phyloP scores from a whole-genome alignment of 1,284 basidiomycete genomes.

The Phenoliferia sp. region DNA sequence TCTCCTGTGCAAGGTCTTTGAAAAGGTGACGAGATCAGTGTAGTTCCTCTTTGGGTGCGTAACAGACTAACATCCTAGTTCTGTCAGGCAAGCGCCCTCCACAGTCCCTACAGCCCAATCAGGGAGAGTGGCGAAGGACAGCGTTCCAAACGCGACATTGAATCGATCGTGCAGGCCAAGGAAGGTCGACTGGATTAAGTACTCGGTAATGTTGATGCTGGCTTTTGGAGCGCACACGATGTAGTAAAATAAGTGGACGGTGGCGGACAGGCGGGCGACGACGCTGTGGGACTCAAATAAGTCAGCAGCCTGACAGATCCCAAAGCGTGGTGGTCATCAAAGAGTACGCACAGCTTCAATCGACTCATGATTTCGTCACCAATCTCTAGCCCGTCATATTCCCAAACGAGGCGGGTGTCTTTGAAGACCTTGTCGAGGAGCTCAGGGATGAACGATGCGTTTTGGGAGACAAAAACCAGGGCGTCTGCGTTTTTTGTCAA shows the following conservation, averaged over 20 bases:
- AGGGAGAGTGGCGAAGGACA: constrained; percentile 23
- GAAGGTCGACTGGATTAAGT: background rate
- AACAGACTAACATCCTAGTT: constrained; percentile 16
- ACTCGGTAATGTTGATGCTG: constrained; percentile 8
- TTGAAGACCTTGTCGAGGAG: constrained; percentile 20
- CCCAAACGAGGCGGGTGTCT: constrained; percentile 22
- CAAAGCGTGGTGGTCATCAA: too few species aligned
- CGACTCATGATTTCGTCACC: background rate
- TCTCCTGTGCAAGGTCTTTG: constrained; percentile 26
- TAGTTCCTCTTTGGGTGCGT: background rate
- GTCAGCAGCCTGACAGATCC: background rate
- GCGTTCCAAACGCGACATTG: constrained; percentile 17
- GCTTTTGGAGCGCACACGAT: constrained; percentile 19
- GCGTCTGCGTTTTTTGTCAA: constrained; percentile 20
- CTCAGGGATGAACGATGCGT: constrained; percentile 18
- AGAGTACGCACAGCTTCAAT: constrained; percentile 10
- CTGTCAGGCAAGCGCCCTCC: constrained; percentile 5
- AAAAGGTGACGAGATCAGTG: background rate
- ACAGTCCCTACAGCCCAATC: constrained; percentile 6
- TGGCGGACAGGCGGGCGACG: constrained; percentile 12
- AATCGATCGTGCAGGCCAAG: constrained; percentile 10
- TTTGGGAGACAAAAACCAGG: constrained; percentile 8
- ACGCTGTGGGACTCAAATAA: background rate
- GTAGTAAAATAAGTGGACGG: constrained; percentile 26
- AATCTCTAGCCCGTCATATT: constrained; percentile 20